Evolutionary conservation across 2,329 filamentous ascomycete species (phyloP).

Genomic region (Fusarium napiforme): DNA sequence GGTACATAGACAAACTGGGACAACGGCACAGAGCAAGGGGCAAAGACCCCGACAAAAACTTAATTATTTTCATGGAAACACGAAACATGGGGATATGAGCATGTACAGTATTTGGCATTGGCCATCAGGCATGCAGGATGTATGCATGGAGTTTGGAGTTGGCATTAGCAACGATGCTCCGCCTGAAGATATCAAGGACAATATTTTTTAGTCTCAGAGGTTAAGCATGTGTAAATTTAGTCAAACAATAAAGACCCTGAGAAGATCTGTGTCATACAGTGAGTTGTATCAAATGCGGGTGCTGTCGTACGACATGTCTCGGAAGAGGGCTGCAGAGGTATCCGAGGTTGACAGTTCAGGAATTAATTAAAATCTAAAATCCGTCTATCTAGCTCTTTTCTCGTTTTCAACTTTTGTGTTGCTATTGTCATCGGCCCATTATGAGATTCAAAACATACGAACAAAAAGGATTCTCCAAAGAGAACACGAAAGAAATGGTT

Average conservation of each 20-base stretch:
- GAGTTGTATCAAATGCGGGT: neutral
- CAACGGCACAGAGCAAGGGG: neutral
- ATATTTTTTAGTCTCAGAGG: neutral
- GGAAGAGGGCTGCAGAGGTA: neutral
- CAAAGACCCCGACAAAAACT: too few relatives aligned
- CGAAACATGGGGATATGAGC: neutral
- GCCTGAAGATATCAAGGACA: neutral
- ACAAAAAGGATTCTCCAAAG: conserved; percentile 29
- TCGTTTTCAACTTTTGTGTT: neutral
- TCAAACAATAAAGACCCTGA: neutral
- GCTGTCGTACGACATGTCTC: neutral
- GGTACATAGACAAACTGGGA: conserved; percentile 58
- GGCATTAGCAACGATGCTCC: neutral
- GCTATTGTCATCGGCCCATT: neutral
- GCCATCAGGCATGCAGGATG: neutral
- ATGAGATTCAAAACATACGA: conserved; percentile 10
- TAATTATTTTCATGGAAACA: neutral
- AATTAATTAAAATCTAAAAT: neutral
- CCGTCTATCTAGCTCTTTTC: conserved; percentile 24
- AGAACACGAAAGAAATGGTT: conserved; percentile 36
- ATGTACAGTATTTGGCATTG: conserved; percentile 14
- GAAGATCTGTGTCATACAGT: neutral
- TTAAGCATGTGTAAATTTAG: neutral
- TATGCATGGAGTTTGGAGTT: conserved; percentile 20
- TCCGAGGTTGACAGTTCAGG: neutral